Percentiles rank a stretch among this genome's conserved stretches.
Evolutionary conservation across 2,329 filamentous ascomycete genomes (phyloP).

Genomic region (Chaetomiaceae sp.): DNA sequence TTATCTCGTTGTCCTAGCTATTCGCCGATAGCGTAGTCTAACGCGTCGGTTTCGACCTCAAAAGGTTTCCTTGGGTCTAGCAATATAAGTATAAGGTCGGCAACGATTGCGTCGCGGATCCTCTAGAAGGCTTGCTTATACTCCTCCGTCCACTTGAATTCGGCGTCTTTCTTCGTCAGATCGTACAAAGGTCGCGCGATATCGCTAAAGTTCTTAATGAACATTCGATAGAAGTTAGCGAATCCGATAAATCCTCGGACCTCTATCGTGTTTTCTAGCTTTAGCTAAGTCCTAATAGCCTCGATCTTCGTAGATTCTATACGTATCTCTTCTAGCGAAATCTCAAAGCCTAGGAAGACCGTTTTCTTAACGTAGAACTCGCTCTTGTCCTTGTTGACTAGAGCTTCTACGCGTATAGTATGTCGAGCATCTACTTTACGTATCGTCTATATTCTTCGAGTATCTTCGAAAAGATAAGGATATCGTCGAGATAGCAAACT

Average conservation of each 20-base stretch:
- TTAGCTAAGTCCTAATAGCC: too few species aligned
- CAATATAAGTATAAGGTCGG: too few species aligned
- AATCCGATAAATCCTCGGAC: constrained; percentile 31
- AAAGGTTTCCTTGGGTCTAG: neutral
- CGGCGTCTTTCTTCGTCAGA: neutral
- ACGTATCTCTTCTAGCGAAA: too few species aligned
- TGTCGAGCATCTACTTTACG: too few species aligned
- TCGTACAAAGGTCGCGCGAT: neutral
- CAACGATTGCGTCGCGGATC: too few species aligned
- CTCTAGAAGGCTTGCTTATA: neutral
- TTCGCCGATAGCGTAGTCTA: neutral
- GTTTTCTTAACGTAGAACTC: too few species aligned
- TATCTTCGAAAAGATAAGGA: neutral
- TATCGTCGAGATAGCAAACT: constrained; percentile 16
- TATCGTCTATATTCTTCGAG: neutral
- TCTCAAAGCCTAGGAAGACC: too few species aligned
- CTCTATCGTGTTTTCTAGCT: constrained; percentile 21
- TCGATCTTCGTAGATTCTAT: too few species aligned
- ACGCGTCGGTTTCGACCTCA: neutral
- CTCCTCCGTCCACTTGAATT: neutral
- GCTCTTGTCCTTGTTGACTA: too few species aligned
- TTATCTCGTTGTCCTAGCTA: neutral
- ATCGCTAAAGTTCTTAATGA: neutral
- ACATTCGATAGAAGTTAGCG: constrained; percentile 31
- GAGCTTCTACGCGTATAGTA: too few species aligned